Evolutionary conservation across 257 asterid genomes (phyloP).

Genomic region (Striga asiatica): DNA sequence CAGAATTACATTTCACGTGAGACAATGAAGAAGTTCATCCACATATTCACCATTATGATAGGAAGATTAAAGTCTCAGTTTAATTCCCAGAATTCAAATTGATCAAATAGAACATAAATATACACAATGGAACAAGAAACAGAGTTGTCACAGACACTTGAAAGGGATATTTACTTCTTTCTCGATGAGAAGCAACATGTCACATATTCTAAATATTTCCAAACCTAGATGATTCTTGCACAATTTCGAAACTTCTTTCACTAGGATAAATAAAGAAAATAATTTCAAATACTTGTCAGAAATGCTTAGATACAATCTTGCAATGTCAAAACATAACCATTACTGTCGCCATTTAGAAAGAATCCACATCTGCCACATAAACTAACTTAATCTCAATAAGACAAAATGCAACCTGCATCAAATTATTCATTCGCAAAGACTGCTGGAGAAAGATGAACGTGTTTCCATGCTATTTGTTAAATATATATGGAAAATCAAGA

Average conservation of each 20-base stretch:
- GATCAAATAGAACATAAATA: not conserved
- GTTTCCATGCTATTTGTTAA: not conserved
- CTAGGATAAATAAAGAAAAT: not conserved
- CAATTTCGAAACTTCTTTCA: not conserved
- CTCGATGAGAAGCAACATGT: not conserved
- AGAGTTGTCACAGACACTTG: not conserved
- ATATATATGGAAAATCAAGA: not conserved
- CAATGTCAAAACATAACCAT: not conserved
- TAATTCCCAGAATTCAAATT: not conserved
- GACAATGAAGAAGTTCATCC: not conserved
- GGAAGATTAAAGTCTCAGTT: not conserved
- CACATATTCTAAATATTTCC: not conserved
- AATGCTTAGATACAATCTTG: not conserved
- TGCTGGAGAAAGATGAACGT: not conserved
- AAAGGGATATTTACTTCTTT: not conserved
- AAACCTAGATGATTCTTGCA: not conserved
- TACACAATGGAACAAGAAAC: not conserved
- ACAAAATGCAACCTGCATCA: not conserved
- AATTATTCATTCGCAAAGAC: not conserved
- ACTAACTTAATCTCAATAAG: constrained; percentile 4
- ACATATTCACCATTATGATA: not conserved
- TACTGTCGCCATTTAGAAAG: not conserved
- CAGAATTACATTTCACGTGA: not conserved
- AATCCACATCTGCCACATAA: not conserved
- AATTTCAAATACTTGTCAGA: not conserved